Evolutionary conservation across 1,139 yeast genomes (phyloP).

Genomic region (Debaryomycetaceae sp.): DNA sequence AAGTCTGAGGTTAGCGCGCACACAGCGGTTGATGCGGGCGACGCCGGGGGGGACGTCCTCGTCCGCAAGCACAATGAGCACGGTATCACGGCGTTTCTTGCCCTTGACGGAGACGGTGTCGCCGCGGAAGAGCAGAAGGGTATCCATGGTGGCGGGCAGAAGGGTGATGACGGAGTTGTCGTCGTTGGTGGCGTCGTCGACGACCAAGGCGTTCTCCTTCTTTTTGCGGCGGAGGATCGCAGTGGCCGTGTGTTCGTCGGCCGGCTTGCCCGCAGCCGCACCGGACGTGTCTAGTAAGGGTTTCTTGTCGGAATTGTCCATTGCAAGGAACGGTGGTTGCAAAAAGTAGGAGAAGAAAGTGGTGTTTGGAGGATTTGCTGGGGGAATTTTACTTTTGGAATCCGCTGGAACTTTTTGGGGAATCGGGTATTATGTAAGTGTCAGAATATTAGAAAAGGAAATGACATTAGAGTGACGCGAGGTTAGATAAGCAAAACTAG

Average conservation of each 20-base stretch:
- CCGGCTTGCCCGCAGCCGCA: constrained; percentile 15
- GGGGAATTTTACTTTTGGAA: no score
- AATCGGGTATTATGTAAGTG: no score
- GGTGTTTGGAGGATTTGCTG: no score
- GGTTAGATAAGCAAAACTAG: neutral
- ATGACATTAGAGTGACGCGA: no score
- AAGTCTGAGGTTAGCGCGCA: constrained; percentile 88
- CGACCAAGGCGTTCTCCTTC: constrained; percentile 89
- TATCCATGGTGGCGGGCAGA: constrained; percentile 92
- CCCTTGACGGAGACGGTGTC: constrained; percentile 97
- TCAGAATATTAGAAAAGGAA: no score
- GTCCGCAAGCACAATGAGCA: constrained; percentile 90
- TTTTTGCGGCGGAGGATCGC: constrained; percentile 95
- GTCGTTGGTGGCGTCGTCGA: constrained; percentile 95
- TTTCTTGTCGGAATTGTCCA: constrained; percentile 17
- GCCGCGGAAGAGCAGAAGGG: constrained; percentile 90
- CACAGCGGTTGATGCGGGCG: constrained; percentile 89
- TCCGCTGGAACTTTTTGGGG: no score
- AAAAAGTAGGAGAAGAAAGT: neutral
- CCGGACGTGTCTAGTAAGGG: constrained; percentile 37
- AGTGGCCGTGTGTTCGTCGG: constrained; percentile 88
- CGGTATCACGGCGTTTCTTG: constrained; percentile 96
- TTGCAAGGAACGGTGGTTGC: no score
- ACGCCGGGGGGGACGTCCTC: constrained; percentile 96
- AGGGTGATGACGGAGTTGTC: constrained; percentile 94